These are phyloP conservation scores for Pestalotiopsis sp. DNA, from an alignment of 2,329 filamentous ascomycete species.

Conservation along the genomic window DNA sequence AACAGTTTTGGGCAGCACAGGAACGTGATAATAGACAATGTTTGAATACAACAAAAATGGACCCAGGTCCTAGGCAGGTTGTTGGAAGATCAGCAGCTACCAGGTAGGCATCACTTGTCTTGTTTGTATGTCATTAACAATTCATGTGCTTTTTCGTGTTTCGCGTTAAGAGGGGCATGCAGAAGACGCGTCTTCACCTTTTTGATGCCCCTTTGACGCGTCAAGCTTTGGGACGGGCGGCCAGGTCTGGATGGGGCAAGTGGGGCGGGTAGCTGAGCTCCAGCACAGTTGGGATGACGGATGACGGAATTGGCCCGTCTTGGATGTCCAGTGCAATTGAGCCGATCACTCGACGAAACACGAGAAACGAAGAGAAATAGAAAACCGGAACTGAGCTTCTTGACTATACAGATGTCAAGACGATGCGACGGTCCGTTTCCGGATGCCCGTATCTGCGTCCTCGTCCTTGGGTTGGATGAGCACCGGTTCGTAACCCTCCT, in stretches of 20 bases:
- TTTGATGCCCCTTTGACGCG: not conserved
- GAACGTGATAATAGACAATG: not conserved
- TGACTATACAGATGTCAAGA: not conserved
- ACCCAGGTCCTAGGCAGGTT: not conserved
- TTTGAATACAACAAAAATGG: not conserved
- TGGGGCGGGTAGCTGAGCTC: not conserved
- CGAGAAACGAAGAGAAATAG: not conserved
- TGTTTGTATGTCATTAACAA: not conserved
- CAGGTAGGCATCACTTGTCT: not conserved
- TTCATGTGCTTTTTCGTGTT: not conserved
- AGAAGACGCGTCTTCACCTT: not conserved
- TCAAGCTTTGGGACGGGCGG: not conserved
- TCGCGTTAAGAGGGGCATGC: not conserved
- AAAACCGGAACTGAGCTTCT: not conserved
- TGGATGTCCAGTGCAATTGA: not conserved
- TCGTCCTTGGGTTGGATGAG: constrained; percentile 13
- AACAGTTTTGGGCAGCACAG: not conserved
- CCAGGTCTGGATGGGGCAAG: not conserved
- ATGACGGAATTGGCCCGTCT: not conserved
- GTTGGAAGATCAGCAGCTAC: not conserved
- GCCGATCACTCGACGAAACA: too few relatives aligned
- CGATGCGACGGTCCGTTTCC: constrained; percentile 1
- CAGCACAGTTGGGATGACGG: not conserved
- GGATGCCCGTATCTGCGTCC: constrained; percentile 1
- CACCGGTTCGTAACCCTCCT: constrained; percentile 19